Base-by-base conservation (phyloP, 225 moss, liverwort and hornwort species). In the Asterella californica region DNA sequence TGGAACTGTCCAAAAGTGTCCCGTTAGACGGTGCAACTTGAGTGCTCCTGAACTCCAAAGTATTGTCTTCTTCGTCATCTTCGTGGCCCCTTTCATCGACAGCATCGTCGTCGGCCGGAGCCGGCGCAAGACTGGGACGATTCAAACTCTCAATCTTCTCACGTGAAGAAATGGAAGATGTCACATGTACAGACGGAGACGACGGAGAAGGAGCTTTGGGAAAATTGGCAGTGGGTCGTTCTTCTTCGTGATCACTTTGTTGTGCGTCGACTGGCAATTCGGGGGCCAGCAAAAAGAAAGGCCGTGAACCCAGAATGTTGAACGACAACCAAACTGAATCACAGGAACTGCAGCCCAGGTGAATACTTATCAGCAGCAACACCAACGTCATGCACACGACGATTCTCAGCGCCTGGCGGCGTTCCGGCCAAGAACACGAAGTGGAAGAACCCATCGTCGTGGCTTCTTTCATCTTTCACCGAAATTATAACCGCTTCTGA, bases 321-420 rank as follows among this genome's bases (percentile, higher is more conserved):
- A 85, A 21, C 11, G 78, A 69, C 27, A 79, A 66, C 81, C 84
- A 81, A 9, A 74, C 37, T 9, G 81, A 59, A 50, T 84, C 74
- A 4, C 49, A 59, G 27, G 75, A 29, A 0, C 15, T 22, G 61
- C 68, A 84, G 78, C 42, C 78, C 74, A 78, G 81, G 47, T 81
- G 81, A 46, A 81, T 50, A 27, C 68, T 67, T 4, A 84, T 47
- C 15, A 84, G 37, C 15, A 81, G 19, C 34, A 81, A 55, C 54
- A 81, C 32, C 24, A 78, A 29, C 19, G 81, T 61, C 74, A 81
- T 36, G 74, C 57, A 74, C 78, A 75, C 66, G 33, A 68, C 75
- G 42, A 84, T 46, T 65, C 65, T 84, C 29, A 62, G 34, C 25
- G 29, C 54, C 57, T 47, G 71, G 4, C 37, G 36, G 2, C 59